These are phyloP conservation scores for Potentilla sterilis DNA, from an alignment of 306 rosid genomes.

Conservation along the genomic window DNA sequence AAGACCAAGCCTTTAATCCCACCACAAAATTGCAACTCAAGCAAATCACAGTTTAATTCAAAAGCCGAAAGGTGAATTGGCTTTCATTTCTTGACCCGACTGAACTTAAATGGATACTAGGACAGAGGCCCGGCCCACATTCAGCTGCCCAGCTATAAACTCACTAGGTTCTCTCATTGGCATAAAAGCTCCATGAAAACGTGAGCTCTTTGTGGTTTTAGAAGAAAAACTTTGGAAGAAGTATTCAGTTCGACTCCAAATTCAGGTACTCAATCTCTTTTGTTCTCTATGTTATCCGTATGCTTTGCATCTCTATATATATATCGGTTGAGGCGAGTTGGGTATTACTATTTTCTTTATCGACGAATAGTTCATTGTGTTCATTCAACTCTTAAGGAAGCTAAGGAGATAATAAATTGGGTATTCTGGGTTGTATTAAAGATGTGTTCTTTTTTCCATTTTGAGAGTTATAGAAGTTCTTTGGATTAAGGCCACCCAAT, in stretches of 20 bases:
- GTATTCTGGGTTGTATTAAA: neutral
- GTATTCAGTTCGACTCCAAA: neutral
- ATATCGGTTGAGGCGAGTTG: neutral
- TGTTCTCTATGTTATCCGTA: too few relatives aligned
- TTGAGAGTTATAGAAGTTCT: neutral
- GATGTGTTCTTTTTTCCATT: neutral
- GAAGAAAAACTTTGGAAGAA: neutral
- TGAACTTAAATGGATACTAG: neutral
- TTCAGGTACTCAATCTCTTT: slow-evolving; percentile 5
- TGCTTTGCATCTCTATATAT: neutral
- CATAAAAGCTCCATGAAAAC: too few relatives aligned
- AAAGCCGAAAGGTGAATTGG: neutral
- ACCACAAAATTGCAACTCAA: neutral
- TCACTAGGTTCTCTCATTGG: neutral
- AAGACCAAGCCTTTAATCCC: too few relatives aligned
- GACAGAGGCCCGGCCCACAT: neutral
- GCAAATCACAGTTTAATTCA: neutral
- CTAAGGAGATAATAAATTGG: neutral
- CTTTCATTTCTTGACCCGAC: neutral
- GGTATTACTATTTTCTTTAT: neutral
- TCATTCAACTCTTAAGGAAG: slow-evolving; percentile 7
- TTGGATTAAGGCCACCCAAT: neutral
- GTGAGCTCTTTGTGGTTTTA: neutral
- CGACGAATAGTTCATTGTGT: neutral
- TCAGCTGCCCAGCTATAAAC: neutral